phyloP scores from a whole-genome alignment of 495 filamentous ascomycete species.

The Penicillium angulare region DNA sequence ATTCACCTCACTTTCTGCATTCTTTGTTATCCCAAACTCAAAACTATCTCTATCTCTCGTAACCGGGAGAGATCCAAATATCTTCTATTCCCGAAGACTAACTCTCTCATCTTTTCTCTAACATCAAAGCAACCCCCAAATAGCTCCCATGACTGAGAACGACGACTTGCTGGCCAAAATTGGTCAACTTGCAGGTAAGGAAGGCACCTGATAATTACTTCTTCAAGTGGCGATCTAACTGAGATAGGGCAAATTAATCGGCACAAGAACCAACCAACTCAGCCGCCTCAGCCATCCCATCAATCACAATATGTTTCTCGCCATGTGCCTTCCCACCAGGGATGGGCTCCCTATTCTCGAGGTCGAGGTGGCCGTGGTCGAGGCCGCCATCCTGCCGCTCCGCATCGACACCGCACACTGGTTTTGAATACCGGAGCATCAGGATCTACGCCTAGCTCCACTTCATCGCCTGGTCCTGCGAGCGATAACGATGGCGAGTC shows the following conservation, averaged over 20 bases:
- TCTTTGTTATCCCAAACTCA: constrained; percentile 1
- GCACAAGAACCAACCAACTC: constrained; percentile 63
- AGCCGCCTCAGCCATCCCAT: constrained; percentile 22
- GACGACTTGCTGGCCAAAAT: constrained; percentile 75
- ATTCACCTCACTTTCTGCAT: constrained; percentile 1
- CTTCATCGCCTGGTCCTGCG: constrained; percentile 34
- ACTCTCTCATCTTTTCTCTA: too few relatives aligned
- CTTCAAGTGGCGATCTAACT: constrained; percentile 27
- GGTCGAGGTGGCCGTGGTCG: constrained; percentile 45
- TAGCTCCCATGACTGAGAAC: constrained; percentile 62
- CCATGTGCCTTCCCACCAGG: constrained; percentile 43
- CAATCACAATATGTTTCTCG: constrained; percentile 36
- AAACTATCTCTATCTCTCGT: not conserved
- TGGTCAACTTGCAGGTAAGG: constrained; percentile 67
- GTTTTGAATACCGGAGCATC: constrained; percentile 61
- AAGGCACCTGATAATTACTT: constrained; percentile 11
- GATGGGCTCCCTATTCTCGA: constrained; percentile 47
- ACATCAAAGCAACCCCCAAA: constrained; percentile 7
- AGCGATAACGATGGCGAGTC: constrained; percentile 34
- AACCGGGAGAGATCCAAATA: not conserved
- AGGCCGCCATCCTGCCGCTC: constrained; percentile 38
- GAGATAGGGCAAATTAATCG: constrained; percentile 75
- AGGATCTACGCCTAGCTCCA: constrained; percentile 19
- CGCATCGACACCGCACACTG: constrained; percentile 70
- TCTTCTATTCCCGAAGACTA: not conserved